Conservation (phyloP, 2,329 filamentous ascomycete species). For the Erysiphe pisi region DNA sequence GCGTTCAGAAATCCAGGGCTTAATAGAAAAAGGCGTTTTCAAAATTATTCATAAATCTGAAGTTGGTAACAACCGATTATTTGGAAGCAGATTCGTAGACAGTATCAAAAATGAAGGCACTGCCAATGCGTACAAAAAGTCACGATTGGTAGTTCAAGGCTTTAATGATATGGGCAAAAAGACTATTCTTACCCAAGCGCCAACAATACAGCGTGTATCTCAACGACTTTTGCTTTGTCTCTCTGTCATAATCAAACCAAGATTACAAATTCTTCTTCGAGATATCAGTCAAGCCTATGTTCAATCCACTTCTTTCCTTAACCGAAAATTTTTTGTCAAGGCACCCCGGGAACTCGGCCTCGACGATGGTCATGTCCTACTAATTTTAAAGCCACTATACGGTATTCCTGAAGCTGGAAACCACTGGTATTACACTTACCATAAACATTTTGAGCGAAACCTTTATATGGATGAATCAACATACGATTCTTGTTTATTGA, state of each 20-base stretch:
- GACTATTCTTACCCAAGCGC: background rate
- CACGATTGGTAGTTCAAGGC: background rate
- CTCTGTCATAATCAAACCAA: background rate
- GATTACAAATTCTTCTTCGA: background rate
- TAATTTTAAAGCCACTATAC: background rate
- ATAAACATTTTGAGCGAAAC: slow-evolving; percentile 25
- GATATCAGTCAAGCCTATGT: slow-evolving; percentile 8
- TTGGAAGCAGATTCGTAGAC: slow-evolving; percentile 30
- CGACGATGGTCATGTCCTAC: background rate
- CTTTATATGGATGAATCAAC: slow-evolving; percentile 28
- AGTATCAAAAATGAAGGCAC: slow-evolving; percentile 30
- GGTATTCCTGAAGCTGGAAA: slow-evolving; percentile 21
- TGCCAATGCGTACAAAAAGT: slow-evolving; percentile 26
- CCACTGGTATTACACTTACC: slow-evolving; percentile 27
- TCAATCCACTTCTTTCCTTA: background rate
- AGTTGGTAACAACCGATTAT: slow-evolving; percentile 22
- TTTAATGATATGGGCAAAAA: background rate
- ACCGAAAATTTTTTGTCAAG: background rate
- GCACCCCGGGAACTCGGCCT: slow-evolving; percentile 7
- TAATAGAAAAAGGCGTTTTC: slow-evolving; percentile 23
- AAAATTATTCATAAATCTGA: slow-evolving; percentile 6
- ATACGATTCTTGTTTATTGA: slow-evolving; percentile 28
- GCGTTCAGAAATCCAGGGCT: background rate
- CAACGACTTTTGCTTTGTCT: slow-evolving; percentile 9
- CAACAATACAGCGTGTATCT: slow-evolving; percentile 3